Percentiles rank a stretch among this genome's conserved stretches.
Conservation (phyloP, 2,329 filamentous ascomycete species). For the Tolypocladium cylindrosporum region DNA sequence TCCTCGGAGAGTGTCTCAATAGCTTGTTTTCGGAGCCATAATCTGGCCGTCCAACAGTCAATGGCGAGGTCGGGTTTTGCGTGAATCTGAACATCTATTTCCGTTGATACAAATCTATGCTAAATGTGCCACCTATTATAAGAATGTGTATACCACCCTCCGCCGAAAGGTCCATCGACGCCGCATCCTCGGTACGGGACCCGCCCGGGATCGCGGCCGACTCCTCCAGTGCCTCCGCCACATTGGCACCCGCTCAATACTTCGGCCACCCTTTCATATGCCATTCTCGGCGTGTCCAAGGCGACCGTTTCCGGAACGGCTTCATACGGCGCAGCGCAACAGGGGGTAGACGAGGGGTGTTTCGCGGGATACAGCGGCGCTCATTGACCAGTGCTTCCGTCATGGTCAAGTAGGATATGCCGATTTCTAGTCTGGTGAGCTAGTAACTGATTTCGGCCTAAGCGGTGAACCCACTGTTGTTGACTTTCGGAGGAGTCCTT, state of each 20-base stretch:
- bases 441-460: background rate
- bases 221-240: slow-evolving; percentile 7
- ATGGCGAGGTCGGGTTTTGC: background rate
- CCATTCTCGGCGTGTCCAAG: slow-evolving; percentile 3
- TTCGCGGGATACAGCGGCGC: background rate
- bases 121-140: background rate
- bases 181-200: too few relatives aligned
- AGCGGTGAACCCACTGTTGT: background rate
- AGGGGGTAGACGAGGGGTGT: background rate
- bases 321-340: background rate
- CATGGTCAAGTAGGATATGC: background rate
- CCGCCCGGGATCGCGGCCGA: background rate
- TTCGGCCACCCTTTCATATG: slow-evolving; percentile 1
- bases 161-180: slow-evolving; percentile 3
- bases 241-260: slow-evolving; percentile 3
- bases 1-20: background rate
- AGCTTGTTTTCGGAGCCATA: background rate
- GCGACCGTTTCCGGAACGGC: background rate
- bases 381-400: background rate
- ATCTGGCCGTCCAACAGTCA: background rate
- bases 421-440: background rate
- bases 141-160: slow-evolving; percentile 3
- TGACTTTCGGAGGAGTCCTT: background rate
- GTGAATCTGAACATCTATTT: background rate
- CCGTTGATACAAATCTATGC: background rate